phyloP scores from a whole-genome alignment of 345 rosid species.

The Brassica cretica region DNA sequence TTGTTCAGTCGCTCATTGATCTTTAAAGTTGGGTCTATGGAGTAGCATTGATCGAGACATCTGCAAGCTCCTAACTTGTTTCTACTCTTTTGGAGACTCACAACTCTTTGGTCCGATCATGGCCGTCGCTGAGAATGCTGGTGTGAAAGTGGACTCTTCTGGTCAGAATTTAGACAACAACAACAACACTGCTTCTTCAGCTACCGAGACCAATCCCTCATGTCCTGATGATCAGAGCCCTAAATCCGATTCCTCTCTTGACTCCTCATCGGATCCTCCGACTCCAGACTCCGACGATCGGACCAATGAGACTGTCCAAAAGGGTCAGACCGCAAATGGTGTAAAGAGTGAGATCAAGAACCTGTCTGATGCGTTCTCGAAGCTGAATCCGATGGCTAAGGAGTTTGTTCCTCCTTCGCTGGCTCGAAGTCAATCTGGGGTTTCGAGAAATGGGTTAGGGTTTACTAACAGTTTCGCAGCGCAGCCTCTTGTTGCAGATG shows the following conservation, averaged over 20 bases:
- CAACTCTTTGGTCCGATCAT: constrained; percentile 45
- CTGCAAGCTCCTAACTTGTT: constrained; percentile 25
- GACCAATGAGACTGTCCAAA: constrained; percentile 29
- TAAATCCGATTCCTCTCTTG: constrained; percentile 44
- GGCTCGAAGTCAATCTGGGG: constrained; percentile 42
- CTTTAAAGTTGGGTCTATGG: constrained; percentile 36
- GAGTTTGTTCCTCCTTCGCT: constrained; percentile 92
- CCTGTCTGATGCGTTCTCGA: constrained; percentile 78
- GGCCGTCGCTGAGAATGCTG: constrained; percentile 97
- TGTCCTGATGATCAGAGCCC: constrained; percentile 54
- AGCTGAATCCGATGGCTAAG: constrained; percentile 96
- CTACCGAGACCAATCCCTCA: constrained; percentile 46
- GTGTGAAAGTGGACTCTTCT: constrained; percentile 64
- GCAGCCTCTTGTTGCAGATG: constrained; percentile 33
- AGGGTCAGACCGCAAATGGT: constrained; percentile 33
- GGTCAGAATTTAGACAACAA: constrained; percentile 62
- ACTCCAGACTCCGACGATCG: constrained; percentile 37
- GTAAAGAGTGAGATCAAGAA: constrained; percentile 65
- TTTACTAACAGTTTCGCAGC: constrained; percentile 51
- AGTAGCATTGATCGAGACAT: constrained; percentile 45
- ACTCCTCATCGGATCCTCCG: constrained; percentile 39
- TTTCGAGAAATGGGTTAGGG: constrained; percentile 61
- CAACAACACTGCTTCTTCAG: constrained; percentile 46
- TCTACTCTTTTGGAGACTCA: neutral
- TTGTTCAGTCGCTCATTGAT: constrained; percentile 37